Conservation (phyloP, 2,329 filamentous ascomycete species). For the Chrysoporthe deuterocubensis region DNA sequence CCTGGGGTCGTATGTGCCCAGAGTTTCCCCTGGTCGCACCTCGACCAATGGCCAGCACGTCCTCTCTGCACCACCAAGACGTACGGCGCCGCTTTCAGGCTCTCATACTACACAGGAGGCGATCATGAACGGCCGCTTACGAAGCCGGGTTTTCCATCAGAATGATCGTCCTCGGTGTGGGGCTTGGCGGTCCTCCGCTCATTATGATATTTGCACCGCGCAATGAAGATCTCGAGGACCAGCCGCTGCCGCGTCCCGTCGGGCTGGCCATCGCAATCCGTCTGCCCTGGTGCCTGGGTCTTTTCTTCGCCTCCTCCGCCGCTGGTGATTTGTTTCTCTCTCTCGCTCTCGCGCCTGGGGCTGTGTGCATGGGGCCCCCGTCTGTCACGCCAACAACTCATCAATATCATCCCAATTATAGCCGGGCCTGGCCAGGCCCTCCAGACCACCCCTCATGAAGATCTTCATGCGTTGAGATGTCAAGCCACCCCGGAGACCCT, state of each 20-base stretch:
- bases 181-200: not conserved
- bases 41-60: not conserved
- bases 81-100: not conserved
- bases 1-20: not conserved
- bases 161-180: not conserved
- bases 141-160: not conserved
- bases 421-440: conserved; percentile 5
- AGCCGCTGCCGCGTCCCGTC: not conserved
- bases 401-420: conserved; percentile 22
- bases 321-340: conserved; percentile 3
- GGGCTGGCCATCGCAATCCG: not conserved
- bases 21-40: not conserved
- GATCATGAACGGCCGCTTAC: not conserved
- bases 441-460: conserved; percentile 4
- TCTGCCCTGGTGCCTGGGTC: not conserved
- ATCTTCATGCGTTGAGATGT: conserved; percentile 19
- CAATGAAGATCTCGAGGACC: not conserved
- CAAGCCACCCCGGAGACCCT: conserved; percentile 5
- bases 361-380: conserved; percentile 18
- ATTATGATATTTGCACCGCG: not conserved
- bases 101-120: not conserved
- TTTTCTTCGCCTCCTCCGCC: not conserved
- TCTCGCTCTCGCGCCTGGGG: conserved; percentile 12
- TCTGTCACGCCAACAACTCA: conserved; percentile 16
- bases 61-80: not conserved